Base-by-base conservation (phyloP, 2,329 filamentous ascomycete genomes). In the Nothophoma quercina region DNA sequence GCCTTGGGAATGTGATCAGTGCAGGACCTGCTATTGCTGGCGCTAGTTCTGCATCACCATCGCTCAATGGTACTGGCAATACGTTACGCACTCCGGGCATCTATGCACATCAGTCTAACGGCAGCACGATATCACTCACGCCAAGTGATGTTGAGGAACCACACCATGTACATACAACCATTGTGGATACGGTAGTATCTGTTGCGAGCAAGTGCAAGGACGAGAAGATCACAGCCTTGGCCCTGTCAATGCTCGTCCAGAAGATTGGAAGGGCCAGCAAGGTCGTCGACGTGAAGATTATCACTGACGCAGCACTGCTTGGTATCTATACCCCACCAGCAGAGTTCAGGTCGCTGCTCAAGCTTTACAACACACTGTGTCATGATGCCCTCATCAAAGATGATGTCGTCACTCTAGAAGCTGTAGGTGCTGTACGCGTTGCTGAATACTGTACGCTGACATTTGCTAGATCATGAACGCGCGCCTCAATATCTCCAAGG, bases 111-210 rank as follows among this genome's bases (percentile, higher is more conserved):
- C 87, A 51, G 22, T 57, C 62, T 10, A 85, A 83, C 2, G 90
- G 88, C 26, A 96, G 91, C 70, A 84, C 88, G 30, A 89, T 96
- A 47, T 96, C 93, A 2, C 76, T 99, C 21, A 83, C 87, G 21
- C 80, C 88, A 29, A 85, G 83, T 55, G 87, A 87, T 16, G 89
- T 95, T 38, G 91, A 96, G 65, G 93, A 96, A 58, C 88, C 86
- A 1, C 85, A 87, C 4, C 78, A 86, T 23, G 87, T 92, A 0
- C 92, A 96, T 69, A 85, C 87, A 28, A 96, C 93, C 58, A 89
- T 98, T n/a, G 87, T 98, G n/a, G 88, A 96, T 69, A 91, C 93
- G 0, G 93, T 99, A 56, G 93, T 96, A 51, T 88, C 87, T n/a
- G 91, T 99, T 70, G 91, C 95, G 1, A 85, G 83, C 18, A 87